phyloP scores from a whole-genome alignment of 2,329 filamentous ascomycete genomes.

The Exophiala spinifera region DNA sequence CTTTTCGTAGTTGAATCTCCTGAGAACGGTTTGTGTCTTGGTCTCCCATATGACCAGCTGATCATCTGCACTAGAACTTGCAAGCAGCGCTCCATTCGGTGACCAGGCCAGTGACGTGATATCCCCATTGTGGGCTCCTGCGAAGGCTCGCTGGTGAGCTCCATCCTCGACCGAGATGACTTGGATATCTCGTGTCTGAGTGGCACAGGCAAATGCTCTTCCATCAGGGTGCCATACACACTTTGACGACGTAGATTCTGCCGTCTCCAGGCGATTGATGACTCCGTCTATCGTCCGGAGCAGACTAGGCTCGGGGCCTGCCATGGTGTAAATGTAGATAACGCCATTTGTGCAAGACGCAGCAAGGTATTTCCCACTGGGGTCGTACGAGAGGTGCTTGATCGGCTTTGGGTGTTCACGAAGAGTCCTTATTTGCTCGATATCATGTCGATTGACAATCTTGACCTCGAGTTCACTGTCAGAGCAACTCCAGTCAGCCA shows the following conservation, averaged over 20 bases:
- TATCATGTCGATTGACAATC: conserved; percentile 78
- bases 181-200: conserved; percentile 76
- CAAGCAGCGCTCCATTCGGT: conserved; percentile 85
- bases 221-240: conserved; percentile 93
- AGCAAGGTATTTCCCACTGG: conserved; percentile 69
- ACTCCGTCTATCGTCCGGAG: conserved; percentile 81
- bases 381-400: conserved; percentile 89
- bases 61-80: conserved; percentile 55
- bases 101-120: conserved; percentile 91
- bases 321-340: conserved; percentile 84
- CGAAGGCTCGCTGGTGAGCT: conserved; percentile 78
- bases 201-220: conserved; percentile 81
- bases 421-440: conserved; percentile 70
- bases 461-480: conserved; percentile 81
- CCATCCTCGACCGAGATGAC: conserved; percentile 86
- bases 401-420: conserved; percentile 80
- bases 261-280: conserved; percentile 73
- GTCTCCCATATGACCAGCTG: conserved; percentile 73
- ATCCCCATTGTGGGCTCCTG: conserved; percentile 74
- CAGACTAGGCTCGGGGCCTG: conserved; percentile 73
- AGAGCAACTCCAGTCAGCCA: not conserved
- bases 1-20: conserved; percentile 74
- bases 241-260: conserved; percentile 70
- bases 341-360: conserved; percentile 86
- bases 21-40: conserved; percentile 77